These are phyloP conservation scores for Amaranthus palmeri DNA, from an alignment of 148 eudicot genomes.

Conservation along the genomic window DNA sequence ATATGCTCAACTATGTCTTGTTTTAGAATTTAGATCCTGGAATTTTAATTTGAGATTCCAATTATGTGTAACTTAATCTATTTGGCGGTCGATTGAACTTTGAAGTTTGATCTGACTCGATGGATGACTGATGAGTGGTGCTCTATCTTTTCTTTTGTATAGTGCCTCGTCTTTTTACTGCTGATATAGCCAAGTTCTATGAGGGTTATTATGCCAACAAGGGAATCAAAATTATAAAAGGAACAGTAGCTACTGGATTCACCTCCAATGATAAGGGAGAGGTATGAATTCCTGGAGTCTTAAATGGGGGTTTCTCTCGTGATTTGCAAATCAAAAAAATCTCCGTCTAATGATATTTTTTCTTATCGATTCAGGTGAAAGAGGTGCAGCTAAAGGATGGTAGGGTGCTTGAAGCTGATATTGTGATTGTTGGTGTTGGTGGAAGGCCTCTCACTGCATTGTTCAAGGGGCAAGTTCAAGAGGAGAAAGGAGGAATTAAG, in stretches of 20 bases:
- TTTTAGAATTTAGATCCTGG: not conserved
- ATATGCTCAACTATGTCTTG: not conserved
- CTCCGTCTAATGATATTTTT: not conserved
- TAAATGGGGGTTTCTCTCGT: not conserved
- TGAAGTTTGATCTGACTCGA: not conserved
- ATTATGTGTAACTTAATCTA: not conserved
- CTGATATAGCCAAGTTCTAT: slow-evolving; percentile 87
- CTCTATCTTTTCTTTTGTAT: slow-evolving; percentile 11
- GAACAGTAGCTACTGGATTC: slow-evolving; percentile 91
- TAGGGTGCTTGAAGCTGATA: slow-evolving; percentile 82
- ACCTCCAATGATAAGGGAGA: slow-evolving; percentile 60
- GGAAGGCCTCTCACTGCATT: slow-evolving; percentile 73
- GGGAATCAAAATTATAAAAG: slow-evolving; percentile 79
- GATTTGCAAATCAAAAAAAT: not conserved
- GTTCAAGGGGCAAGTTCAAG: slow-evolving; percentile 92
- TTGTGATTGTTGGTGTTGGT: slow-evolving; percentile 97
- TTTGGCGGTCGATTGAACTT: not conserved
- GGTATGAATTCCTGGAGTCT: slow-evolving; percentile 32
- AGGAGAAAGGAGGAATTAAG: slow-evolving; percentile 98
- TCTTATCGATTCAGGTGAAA: slow-evolving; percentile 51
- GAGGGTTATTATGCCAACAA: slow-evolving; percentile 78
- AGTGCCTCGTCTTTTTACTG: slow-evolving; percentile 98
- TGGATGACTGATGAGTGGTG: not conserved
- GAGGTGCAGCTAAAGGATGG: slow-evolving; percentile 91
- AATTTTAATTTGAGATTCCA: not conserved